phyloP scores from a whole-genome alignment of 2,329 filamentous ascomycete species.

The Talaromyces piceae region DNA sequence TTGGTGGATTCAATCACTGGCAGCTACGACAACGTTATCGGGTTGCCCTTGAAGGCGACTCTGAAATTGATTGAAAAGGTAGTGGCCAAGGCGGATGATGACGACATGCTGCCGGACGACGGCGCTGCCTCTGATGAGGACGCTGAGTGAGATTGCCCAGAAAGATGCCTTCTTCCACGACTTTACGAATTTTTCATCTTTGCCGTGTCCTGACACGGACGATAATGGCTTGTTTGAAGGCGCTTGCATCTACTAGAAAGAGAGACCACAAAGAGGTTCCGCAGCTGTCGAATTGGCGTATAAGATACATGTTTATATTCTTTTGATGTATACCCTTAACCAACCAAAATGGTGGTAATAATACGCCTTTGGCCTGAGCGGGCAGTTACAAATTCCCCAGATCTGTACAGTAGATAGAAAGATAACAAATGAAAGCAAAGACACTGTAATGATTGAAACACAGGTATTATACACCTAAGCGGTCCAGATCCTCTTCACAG shows the following conservation, averaged over 20 bases:
- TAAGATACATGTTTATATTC: not conserved
- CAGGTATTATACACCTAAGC: constrained; percentile 42
- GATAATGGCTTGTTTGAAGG: not conserved
- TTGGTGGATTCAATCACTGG: constrained; percentile 86
- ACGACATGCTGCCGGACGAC: constrained; percentile 45
- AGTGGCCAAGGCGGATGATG: constrained; percentile 65
- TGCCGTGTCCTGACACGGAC: not conserved
- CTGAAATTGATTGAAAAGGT: constrained; percentile 81
- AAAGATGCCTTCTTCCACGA: not conserved
- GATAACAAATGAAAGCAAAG: constrained; percentile 8
- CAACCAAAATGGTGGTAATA: not conserved
- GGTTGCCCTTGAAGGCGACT: constrained; percentile 71
- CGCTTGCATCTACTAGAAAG: not conserved
- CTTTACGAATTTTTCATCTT: not conserved
- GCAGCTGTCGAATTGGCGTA: not conserved
- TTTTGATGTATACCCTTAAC: not conserved
- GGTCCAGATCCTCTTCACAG: constrained; percentile 80
- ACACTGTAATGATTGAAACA: not conserved
- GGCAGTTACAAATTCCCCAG: not conserved
- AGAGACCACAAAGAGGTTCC: not conserved
- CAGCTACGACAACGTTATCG: constrained; percentile 87
- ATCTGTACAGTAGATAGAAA: constrained; percentile 8
- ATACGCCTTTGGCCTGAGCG: not conserved
- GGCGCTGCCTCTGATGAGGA: constrained; percentile 30
- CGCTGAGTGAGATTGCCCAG: constrained; percentile 13